phyloP scores from a whole-genome alignment of 352 stramenopile genomes.

The Plasmopara viticola region DNA sequence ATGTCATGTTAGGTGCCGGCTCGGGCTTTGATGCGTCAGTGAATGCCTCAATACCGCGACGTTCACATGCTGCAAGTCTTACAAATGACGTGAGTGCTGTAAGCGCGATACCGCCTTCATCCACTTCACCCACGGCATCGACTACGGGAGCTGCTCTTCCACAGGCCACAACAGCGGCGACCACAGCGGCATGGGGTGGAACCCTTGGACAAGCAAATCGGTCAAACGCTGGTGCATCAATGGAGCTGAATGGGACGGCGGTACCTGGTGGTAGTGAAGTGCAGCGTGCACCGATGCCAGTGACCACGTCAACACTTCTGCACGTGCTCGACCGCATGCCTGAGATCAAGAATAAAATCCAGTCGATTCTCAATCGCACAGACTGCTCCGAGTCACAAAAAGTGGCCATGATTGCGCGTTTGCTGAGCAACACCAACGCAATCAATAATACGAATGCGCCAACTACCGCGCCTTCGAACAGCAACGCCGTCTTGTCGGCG shows the following conservation, averaged over 20 bases:
- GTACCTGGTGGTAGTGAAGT: constrained; percentile 6
- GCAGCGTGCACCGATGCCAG: constrained; percentile 39
- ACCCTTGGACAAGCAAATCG: constrained; percentile 25
- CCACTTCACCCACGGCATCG: constrained; percentile 10
- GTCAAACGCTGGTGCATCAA: constrained; percentile 5
- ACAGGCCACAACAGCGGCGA: constrained; percentile 18
- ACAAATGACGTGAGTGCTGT: constrained; percentile 23
- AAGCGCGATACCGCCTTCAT: constrained; percentile 8
- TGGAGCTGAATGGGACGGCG: constrained; percentile 16
- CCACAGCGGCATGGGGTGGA: constrained; percentile 25
- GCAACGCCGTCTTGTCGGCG: constrained; percentile 20
- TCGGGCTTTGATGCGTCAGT: constrained; percentile 39
- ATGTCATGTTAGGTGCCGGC: constrained; percentile 43
- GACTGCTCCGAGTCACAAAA: constrained; percentile 86
- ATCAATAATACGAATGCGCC: constrained; percentile 44
- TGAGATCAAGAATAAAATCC: constrained; percentile 89
- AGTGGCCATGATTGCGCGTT: constrained; percentile 79
- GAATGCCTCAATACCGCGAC: constrained; percentile 28
- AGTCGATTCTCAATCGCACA: constrained; percentile 75
- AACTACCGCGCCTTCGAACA: constrained; percentile 7
- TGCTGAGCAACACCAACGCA: constrained; percentile 82
- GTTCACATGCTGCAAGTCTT: constrained; percentile 33
- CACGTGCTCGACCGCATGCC: constrained; percentile 82
- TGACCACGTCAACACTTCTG: constrained; percentile 73
- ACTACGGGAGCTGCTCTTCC: constrained; percentile 6